Base-by-base conservation (phyloP, 805 yeast species). In the Myxozyma neotropica region DNA sequence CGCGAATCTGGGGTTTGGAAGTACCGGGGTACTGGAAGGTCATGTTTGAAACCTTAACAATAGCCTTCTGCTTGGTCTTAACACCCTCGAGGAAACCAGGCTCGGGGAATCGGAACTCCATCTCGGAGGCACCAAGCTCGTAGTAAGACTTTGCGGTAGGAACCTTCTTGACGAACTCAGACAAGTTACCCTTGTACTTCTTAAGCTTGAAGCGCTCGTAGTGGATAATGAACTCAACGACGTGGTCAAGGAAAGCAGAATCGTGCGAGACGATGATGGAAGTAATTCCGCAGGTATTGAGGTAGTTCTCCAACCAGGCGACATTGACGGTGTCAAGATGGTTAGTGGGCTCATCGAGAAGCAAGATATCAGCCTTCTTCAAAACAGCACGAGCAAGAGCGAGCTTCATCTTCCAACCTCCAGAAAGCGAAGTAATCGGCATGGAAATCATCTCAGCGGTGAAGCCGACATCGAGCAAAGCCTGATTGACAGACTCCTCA, bases 21-120 rank as follows among this genome's bases (percentile, higher is more conserved):
- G 99, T 93, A 85, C 99, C 99, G 79, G 96, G 96, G 83, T 94
- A 94, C 86, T 93, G 98, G 97, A 94, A 94, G 72, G 95, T 77
- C 96, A 94, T 92, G 84, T 89, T 84, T 67, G 89, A 81, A 70
- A 94, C 98, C 86, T 94, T 94, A 75, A 94, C 98, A 80, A 94
- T 94, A 77, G 99, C 99, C 84, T 93, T 93, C 83, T 93, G 98
- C 85, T 94, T 94, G 77, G 99, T 94, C 91, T 94, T 94, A 75
- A 94, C 99, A 89, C 99, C 99, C 85, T 94, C 98, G 76, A 94
- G 86, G 96, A 87, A 93, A 89, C 99, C 99, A 80, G 99, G 99
- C 82, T 89, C 97, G 78, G 99, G 99, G 97, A 94, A 94, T 71
- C 75, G 78, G 87, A 94, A 94, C 81, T 92, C 96, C 73, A 92